phyloP scores from a whole-genome alignment of 768 basidiomycete genomes.

The Tylopilus intermedius region DNA sequence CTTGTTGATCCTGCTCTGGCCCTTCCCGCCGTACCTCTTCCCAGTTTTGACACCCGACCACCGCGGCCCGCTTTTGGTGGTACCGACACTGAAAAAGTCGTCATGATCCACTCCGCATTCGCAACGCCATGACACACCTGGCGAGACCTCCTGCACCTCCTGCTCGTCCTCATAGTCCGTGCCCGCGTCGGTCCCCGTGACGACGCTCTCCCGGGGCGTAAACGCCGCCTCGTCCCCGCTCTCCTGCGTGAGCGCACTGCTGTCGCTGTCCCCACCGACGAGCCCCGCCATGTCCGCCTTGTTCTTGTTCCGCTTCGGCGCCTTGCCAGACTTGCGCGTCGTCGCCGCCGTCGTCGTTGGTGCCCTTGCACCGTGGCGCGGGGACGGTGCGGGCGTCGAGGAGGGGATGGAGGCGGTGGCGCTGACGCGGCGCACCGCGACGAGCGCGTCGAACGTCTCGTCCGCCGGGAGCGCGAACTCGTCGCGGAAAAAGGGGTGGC shows the following conservation, averaged over 20 bases:
- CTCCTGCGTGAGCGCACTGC: conserved; percentile 78
- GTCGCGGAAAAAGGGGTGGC: conserved; percentile 68
- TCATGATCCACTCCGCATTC: conserved; percentile 10
- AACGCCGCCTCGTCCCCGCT: conserved; percentile 68
- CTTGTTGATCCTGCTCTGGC: conserved; percentile 23
- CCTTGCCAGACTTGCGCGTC: conserved; percentile 36
- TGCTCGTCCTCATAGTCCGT: conserved; percentile 72
- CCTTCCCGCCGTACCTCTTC: conserved; percentile 23
- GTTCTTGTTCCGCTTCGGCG: conserved; percentile 42
- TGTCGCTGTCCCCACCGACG: conserved; percentile 80
- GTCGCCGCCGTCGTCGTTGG: conserved; percentile 25
- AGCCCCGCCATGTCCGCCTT: conserved; percentile 62
- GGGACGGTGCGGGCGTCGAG: conserved; percentile 56
- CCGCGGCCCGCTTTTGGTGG: conserved; percentile 23
- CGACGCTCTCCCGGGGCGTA: conserved; percentile 60
- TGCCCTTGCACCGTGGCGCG: conserved; percentile 15
- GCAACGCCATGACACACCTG: conserved; percentile 39
- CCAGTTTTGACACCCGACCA: conserved; percentile 23
- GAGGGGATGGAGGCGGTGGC: conserved; percentile 50
- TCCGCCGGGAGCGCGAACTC: conserved; percentile 64
- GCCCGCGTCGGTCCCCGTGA: conserved; percentile 67
- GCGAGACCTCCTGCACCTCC: conserved; percentile 55
- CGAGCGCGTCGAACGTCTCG: conserved; percentile 51
- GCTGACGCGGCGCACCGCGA: conserved; percentile 60
- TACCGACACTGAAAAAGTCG: conserved; percentile 13